Conservation (phyloP, 345 rosid genomes). For the Pistacia atlantica region DNA sequence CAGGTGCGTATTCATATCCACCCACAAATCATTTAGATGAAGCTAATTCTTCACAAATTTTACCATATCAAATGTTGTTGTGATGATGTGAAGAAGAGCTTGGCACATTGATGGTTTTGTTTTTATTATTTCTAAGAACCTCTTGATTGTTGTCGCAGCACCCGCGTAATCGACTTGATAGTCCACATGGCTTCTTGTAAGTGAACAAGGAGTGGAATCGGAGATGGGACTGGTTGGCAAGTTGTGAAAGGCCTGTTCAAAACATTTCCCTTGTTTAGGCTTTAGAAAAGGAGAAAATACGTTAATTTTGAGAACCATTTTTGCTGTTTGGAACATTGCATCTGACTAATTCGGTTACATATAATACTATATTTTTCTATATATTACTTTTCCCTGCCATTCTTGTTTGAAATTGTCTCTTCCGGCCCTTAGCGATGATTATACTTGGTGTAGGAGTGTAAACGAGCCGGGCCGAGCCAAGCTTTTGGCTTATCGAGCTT, state of each 20-base stretch:
- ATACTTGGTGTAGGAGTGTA: no score
- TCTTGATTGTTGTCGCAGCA: conserved; percentile 28
- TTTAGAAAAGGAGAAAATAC: background rate
- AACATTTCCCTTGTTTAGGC: no score
- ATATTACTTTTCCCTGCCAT: background rate
- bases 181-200: conserved; percentile 41
- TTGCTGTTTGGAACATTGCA: background rate
- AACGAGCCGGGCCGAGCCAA: no score
- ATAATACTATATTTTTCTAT: background rate
- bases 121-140: background rate
- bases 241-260: background rate
- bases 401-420: background rate
- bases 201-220: background rate
- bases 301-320: background rate
- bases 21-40: background rate
- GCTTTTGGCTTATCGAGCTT: no score
- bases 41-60: no score
- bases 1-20: conserved; percentile 32
- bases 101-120: background rate
- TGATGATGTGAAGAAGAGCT: no score
- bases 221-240: background rate
- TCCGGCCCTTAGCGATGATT: background rate
- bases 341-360: background rate
- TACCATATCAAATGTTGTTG: no score
- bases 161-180: conserved; percentile 61